Evolutionary conservation across 371 early-diverging fungal species (phyloP), one percentile per base, ranked within the genome.

Genomic region (Sporodiniella umbellata): DNA sequence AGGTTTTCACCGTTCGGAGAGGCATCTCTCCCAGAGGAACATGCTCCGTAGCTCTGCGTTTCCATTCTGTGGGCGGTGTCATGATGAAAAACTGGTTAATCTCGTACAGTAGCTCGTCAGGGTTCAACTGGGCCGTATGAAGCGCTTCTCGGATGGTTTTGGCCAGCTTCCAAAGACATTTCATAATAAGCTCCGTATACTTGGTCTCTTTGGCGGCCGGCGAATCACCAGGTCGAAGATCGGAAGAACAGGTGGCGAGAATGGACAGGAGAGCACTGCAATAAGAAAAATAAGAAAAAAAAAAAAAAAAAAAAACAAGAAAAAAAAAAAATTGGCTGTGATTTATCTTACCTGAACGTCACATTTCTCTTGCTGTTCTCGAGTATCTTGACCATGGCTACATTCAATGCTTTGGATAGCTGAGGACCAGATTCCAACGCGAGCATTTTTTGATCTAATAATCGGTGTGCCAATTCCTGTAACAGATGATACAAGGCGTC

Each of bases 91-190:
- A 95, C 25, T 78, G 70, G 59, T 96, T 87, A 48, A 95, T 80
- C 30, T 83, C 84, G 33, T 72, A 78, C 19, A 96, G 55, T 0
- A 96, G 68, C 33, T 79, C 68, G 47, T 84, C 83, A 0, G 78
- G 71, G 46, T 70, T 77, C 26, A 84, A 55, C 24, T 70, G 69
- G 33, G 71, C 71, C 1, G 58, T 61, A 0, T 71, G 62, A 5
- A 94, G 54, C 28, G 84, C 81, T 17, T 83, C 75, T 38, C 88
- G 83, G 42, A 96, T 78, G 8, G 84, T 70, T 68, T 95, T 95
- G 19, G 95, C 89, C 48, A 94, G 58, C 54, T 95, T 94, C 97
- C 97, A 97, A 42, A 96, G 53, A 50, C 97, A 97, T 66, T 94
- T 94, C 92, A 95, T 93, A n/a, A 90, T 86, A 25, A 94, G 62